Base-by-base conservation (phyloP, 805 yeast species). In the Kazachstania africana region DNA sequence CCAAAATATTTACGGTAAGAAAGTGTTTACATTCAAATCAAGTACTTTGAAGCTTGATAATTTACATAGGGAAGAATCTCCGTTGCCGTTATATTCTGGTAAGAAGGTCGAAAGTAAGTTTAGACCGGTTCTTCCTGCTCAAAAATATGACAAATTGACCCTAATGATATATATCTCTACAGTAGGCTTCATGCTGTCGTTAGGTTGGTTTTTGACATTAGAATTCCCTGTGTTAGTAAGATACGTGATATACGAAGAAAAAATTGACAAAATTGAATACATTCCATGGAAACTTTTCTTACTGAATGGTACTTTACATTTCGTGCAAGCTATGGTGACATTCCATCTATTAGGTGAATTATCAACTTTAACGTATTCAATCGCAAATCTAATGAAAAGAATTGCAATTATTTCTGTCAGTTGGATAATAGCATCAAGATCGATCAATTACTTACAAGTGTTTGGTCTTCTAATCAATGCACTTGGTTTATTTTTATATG, bases 1-100 rank as follows among this genome's bases (percentile, higher is more conserved):
- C 3, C 94, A 84, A 48, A 84, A 84, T 50, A 80, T 85, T 27
- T 84, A 82, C 55, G 85, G 91, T 24, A 85, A 85, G 57, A 77
- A 74, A 40, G 74, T 85, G 24, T 70, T 84, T 38, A 82, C 87
- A 23, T 55, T 46, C 42, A 57, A 55, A 33, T 48, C 31, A 24
- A 9, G 15, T 24, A 21, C 28, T 5, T 3, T 9, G 15, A 20
- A 6, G 16, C 13, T 23, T 8, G 13, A 23, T 8, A n/a, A n/a
- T 25, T 21, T 22, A 21, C 21, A 29, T 12, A 36, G 31, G 21
- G 40, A 39, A 27, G 34, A 37, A 10, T 39, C 52, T 2, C 48
- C 51, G 17, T 26, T 45, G 10, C 49, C 50, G 8, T 20, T 36
- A 2, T 43, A 42, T 32, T 26, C 23, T 12, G 33, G 27, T 6